Conservation (phyloP, 257 asterid species). For the Solanum neorickii region DNA sequence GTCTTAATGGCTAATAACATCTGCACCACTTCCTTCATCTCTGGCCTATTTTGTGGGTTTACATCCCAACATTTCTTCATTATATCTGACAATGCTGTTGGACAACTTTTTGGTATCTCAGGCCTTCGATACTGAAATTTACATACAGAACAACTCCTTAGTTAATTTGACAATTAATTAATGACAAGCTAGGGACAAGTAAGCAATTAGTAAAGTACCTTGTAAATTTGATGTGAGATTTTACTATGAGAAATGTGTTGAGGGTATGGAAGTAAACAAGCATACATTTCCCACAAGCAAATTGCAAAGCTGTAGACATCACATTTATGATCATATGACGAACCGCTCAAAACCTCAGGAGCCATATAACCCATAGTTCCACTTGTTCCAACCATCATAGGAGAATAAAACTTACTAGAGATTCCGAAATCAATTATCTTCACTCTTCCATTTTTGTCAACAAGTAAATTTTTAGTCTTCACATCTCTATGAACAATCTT, state of each 20-base stretch:
- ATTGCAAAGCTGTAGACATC: slow-evolving; percentile 20
- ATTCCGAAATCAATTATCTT: slow-evolving; percentile 14
- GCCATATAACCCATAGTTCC: slow-evolving; percentile 20
- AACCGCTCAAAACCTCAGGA: not conserved
- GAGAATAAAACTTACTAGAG: not conserved
- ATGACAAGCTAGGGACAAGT: no score
- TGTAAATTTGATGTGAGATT: not conserved
- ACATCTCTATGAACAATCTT: slow-evolving; percentile 17
- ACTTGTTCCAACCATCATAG: not conserved
- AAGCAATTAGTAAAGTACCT: not conserved
- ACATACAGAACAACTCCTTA: no score
- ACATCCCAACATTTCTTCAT: slow-evolving; percentile 5
- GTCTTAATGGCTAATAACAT: not conserved
- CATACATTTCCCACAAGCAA: slow-evolving; percentile 17
- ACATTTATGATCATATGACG: slow-evolving; percentile 7
- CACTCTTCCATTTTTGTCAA: not conserved
- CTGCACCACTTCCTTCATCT: slow-evolving; percentile 4
- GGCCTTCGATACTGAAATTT: slow-evolving; percentile 1
- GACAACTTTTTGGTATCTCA: not conserved
- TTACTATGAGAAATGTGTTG: not conserved
- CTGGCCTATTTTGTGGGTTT: slow-evolving; percentile 5
- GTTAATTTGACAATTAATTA: no score
- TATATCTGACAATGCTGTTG: not conserved
- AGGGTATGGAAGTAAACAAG: not conserved
- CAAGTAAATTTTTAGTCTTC: slow-evolving; percentile 6